Evolutionary conservation across 129 eudicot species (phyloP), one percentile per base, ranked within the genome.

Genomic region (Calendula officinalis): DNA sequence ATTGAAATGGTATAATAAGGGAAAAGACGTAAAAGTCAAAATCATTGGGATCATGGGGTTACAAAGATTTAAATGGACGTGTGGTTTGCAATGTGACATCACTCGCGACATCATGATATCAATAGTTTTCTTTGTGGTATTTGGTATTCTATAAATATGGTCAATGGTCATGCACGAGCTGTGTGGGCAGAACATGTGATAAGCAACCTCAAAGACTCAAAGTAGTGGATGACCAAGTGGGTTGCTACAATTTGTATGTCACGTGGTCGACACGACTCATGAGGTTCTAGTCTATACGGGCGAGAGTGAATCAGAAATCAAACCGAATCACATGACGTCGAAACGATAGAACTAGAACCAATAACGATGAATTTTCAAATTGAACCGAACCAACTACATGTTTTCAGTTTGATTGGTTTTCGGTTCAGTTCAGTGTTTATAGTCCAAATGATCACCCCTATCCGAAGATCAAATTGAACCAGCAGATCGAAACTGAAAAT

Each of bases 251-350:
- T 59, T 51, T 32, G 60, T 17, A 36, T 60, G 12, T 59, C 75
- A 59, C 67, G 60, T 59, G 67, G 60, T 59, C 60, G 60, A 70
- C 68, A 70, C 40, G 42, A 50, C 50, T 61, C 68, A 55, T 67
- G 35, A 54, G 44, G 64, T 68, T 56, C 73, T n/a, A n/a, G n/a
- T n/a, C n/a, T n/a, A n/a, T n/a, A n/a, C n/a, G n/a, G n/a, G n/a
- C n/a, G n/a, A n/a, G n/a, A n/a, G n/a, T n/a, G n/a, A n/a, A n/a
- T n/a, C n/a, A n/a, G n/a, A n/a, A n/a, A n/a, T n/a, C n/a, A n/a
- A n/a, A n/a, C n/a, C n/a, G n/a, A n/a, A n/a, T n/a, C n/a, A n/a
- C n/a, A n/a, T n/a, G n/a, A n/a, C n/a, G n/a, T n/a, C n/a, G n/a
- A n/a, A n/a, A n/a, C n/a, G n/a, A n/a, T n/a, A n/a, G n/a, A n/a